Conservation (phyloP, 768 basidiomycete genomes). For the Rhizopogon roseolus region DNA sequence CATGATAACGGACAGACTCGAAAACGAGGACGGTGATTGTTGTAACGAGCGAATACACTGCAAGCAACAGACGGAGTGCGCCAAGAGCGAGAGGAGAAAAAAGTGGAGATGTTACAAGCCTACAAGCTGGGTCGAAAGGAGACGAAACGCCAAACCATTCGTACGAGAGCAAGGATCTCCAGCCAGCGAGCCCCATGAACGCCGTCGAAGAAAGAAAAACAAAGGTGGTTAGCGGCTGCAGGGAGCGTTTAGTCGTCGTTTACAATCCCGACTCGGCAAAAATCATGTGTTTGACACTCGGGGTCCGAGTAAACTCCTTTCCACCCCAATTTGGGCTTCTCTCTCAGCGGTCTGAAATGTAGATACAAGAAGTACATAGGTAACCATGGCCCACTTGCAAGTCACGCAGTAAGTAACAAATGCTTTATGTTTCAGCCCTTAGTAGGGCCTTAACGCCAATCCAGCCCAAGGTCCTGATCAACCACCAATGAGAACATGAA, state of each 20-base stretch:
- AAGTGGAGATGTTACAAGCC: conserved; percentile 35
- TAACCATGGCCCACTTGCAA: too few species aligned
- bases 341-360: neutral
- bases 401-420: too few species aligned
- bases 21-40: conserved; percentile 29
- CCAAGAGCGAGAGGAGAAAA: conserved; percentile 42
- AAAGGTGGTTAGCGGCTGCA: neutral
- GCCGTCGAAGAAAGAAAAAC: neutral
- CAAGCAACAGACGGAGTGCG: conserved; percentile 40
- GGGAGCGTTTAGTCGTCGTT: neutral
- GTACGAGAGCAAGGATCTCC: conserved; percentile 8
- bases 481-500: neutral
- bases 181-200: conserved; percentile 6
- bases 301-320: too few species aligned
- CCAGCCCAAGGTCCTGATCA: conserved; percentile 19
- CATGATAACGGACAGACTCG: conserved; percentile 25
- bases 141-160: conserved; percentile 28
- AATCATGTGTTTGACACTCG: too few species aligned
- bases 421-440: too few species aligned
- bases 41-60: conserved; percentile 42
- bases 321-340: neutral
- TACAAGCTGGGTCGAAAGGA: conserved; percentile 36
- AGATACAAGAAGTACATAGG: neutral
- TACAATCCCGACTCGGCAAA: neutral
- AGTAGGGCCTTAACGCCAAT: neutral